Evolutionary conservation across 331 rosid species (phyloP).

Genomic region (Telfairia occidentalis): DNA sequence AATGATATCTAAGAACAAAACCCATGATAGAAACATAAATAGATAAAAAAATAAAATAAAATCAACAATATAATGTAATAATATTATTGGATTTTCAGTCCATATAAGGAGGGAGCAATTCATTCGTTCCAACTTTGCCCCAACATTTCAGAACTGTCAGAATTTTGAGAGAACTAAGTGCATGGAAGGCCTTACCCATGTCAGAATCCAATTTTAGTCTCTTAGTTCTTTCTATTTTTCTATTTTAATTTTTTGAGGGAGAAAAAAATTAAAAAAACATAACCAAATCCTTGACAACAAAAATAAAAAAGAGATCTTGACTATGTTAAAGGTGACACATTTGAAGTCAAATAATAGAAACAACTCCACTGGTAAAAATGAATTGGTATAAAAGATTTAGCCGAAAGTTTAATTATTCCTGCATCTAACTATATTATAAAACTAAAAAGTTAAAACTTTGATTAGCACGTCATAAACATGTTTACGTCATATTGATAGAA

Average conservation of each 20-base stretch:
- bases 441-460: too few species aligned
- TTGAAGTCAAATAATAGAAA: not conserved
- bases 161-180: not conserved
- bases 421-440: too few species aligned
- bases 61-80: not conserved
- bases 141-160: not conserved
- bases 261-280: not conserved
- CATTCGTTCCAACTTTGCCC: not conserved
- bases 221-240: not conserved
- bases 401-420: not conserved
- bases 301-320: not conserved
- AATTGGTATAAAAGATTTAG: not conserved
- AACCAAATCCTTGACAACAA: not conserved
- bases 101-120: not conserved
- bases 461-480: not conserved
- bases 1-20: not conserved
- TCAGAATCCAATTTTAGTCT: not conserved
- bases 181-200: not conserved
- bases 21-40: not conserved
- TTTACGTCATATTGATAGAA: not conserved
- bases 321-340: too few species aligned
- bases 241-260: fast-evolving
- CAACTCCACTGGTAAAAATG: not conserved
- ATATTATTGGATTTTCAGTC: not conserved
- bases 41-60: not conserved